phyloP scores from a whole-genome alignment of 495 filamentous ascomycete genomes.

The Penicillium atrosanguineum region DNA sequence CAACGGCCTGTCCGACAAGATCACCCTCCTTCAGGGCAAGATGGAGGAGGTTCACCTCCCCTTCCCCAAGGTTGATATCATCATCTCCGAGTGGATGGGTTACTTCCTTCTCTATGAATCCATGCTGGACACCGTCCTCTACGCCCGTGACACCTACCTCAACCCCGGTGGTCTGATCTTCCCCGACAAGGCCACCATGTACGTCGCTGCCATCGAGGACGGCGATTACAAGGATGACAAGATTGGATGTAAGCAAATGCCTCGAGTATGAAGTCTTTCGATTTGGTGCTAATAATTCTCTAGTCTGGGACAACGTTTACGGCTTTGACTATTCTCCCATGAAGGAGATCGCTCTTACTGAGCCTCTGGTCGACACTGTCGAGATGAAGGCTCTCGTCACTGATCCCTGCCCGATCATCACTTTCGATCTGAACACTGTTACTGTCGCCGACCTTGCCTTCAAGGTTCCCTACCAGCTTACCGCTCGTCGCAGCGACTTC shows the following conservation, averaged over 20 bases:
- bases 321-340: constrained; percentile 95
- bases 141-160: constrained; percentile 89
- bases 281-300: neutral
- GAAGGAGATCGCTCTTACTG: constrained; percentile 77
- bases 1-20: constrained; percentile 79
- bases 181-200: constrained; percentile 86
- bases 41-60: constrained; percentile 94
- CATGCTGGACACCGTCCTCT: constrained; percentile 96
- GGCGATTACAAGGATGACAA: constrained; percentile 88
- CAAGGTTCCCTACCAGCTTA: constrained; percentile 65
- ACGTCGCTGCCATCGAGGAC: constrained; percentile 84
- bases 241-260: constrained; percentile 63
- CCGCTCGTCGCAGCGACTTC: constrained; percentile 77
- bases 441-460: constrained; percentile 73
- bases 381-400: constrained; percentile 77
- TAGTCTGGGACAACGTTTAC: constrained; percentile 97
- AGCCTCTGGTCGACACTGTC: constrained; percentile 79
- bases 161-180: constrained; percentile 81
- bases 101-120: constrained; percentile 98
- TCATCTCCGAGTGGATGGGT: constrained; percentile 99
- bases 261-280: neutral
- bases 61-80: constrained; percentile 90
- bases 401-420: constrained; percentile 71
- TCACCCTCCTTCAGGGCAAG: constrained; percentile 90
- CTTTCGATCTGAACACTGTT: constrained; percentile 80